phyloP scores from a whole-genome alignment of 768 basidiomycete genomes.

The Collybia sp. region DNA sequence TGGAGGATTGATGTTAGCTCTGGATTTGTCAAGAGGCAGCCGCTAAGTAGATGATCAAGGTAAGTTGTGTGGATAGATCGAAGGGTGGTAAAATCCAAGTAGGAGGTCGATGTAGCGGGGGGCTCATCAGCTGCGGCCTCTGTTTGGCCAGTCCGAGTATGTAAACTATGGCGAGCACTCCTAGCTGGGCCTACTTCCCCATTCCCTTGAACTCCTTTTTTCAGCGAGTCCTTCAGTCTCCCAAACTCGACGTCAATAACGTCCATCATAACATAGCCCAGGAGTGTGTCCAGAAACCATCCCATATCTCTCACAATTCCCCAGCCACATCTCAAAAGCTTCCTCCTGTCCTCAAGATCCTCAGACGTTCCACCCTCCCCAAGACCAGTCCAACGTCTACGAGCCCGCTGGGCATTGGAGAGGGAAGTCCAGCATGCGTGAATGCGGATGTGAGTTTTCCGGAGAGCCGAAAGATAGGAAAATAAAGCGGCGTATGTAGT shows the following conservation, averaged over 20 bases:
- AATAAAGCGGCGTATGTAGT: conserved; percentile 73
- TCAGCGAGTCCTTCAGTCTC: conserved; percentile 58
- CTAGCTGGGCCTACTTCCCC: background rate
- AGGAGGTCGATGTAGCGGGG: conserved; percentile 23
- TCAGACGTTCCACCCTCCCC: conserved; percentile 81
- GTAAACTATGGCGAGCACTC: background rate
- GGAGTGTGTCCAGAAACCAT: conserved; percentile 84
- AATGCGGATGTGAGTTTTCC: conserved; percentile 78
- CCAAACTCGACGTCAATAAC: conserved; percentile 84
- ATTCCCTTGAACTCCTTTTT: conserved; percentile 18
- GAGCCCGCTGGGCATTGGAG: conserved; percentile 79
- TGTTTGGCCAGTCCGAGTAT: background rate
- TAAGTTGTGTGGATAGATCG: conserved; percentile 80
- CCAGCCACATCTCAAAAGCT: conserved; percentile 78
- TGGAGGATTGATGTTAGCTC: conserved; percentile 58
- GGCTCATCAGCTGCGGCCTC: background rate
- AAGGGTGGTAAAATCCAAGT: conserved; percentile 82
- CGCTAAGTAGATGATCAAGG: conserved; percentile 72
- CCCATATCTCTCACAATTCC: conserved; percentile 84
- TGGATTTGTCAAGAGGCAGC: conserved; percentile 71
- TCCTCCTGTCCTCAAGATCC: conserved; percentile 59
- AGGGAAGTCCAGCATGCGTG: conserved; percentile 82
- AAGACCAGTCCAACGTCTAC: conserved; percentile 82
- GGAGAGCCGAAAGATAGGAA: conserved; percentile 76
- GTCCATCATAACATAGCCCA: conserved; percentile 87